Percentiles rank a stretch among this genome's conserved stretches.
Evolutionary conservation across 2,329 filamentous ascomycete genomes (phyloP).

Genomic region (Kalmusia sp.): DNA sequence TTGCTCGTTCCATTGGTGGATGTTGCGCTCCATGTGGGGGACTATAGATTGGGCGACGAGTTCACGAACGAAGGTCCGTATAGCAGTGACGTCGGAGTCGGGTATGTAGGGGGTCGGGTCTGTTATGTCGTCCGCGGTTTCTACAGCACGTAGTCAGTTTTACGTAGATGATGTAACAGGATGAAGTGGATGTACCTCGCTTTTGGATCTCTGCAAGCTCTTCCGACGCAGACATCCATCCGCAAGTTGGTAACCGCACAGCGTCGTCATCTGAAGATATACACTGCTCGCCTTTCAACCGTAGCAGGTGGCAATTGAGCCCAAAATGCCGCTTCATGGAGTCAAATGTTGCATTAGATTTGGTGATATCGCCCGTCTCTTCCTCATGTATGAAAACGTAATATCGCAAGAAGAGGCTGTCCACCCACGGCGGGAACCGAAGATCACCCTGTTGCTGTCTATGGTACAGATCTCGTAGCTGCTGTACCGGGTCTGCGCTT

Average conservation of each 20-base stretch:
- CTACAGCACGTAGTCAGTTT: conserved; percentile 37
- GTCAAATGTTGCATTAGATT: conserved; percentile 90
- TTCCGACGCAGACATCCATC: conserved; percentile 89
- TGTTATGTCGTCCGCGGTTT: conserved; percentile 73
- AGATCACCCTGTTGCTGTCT: conserved; percentile 81
- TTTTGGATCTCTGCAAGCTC: conserved; percentile 77
- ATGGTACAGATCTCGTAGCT: conserved; percentile 81
- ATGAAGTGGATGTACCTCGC: conserved; percentile 55
- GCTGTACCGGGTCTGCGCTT: conserved; percentile 83
- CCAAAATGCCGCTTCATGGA: conserved; percentile 99
- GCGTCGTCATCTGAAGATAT: conserved; percentile 92
- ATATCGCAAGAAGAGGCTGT: conserved; percentile 91
- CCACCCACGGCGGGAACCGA: conserved; percentile 82
- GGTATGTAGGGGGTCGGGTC: conserved; percentile 81
- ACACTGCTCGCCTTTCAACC: conserved; percentile 84
- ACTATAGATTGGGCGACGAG: conserved; percentile 95
- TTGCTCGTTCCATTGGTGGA: conserved; percentile 96
- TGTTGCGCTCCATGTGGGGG: conserved; percentile 92
- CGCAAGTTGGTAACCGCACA: conserved; percentile 77
- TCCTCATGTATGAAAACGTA: conserved; percentile 98
- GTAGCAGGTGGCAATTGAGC: conserved; percentile 88
- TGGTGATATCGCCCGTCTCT: conserved; percentile 88
- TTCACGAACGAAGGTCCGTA: conserved; percentile 89
- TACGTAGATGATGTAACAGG: conserved; percentile 12
- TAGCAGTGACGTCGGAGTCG: conserved; percentile 87